Percentiles rank a stretch among this genome's conserved stretches.
phyloP scores from a whole-genome alignment of 352 stramenopile species.

The Pythium chondricola region DNA sequence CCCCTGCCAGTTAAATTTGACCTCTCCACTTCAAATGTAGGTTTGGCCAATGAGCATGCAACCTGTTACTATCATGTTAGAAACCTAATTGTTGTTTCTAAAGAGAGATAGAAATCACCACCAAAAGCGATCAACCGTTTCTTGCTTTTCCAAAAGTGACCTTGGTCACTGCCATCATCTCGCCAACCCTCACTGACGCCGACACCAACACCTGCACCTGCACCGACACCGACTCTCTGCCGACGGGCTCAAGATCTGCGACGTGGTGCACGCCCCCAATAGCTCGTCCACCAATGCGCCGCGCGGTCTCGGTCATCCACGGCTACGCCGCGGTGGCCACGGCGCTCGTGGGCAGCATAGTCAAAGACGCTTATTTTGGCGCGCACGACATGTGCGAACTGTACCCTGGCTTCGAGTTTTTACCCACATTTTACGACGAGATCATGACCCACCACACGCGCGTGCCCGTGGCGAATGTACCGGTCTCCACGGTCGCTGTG shows the following conservation, averaged over 20 bases:
- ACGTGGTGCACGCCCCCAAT: no score
- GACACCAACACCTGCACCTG: neutral
- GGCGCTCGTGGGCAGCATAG: conserved; percentile 34
- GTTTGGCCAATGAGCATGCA: no score
- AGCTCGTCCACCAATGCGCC: no score
- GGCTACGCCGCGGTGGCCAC: conserved; percentile 37
- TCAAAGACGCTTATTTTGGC: conserved; percentile 40
- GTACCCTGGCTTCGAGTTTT: conserved; percentile 61
- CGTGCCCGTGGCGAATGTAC: conserved; percentile 34
- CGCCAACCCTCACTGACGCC: neutral
- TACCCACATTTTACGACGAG: conserved; percentile 51
- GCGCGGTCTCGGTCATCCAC: conserved; percentile 28
- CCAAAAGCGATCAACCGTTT: no score
- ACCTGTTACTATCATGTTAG: no score
- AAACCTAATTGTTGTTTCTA: no score
- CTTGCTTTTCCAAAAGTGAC: no score
- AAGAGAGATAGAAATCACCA: no score
- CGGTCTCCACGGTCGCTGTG: conserved; percentile 41
- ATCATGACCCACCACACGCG: conserved; percentile 45
- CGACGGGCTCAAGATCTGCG: no score
- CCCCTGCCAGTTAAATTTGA: no score
- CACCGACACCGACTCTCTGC: neutral
- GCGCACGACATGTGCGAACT: conserved; percentile 40
- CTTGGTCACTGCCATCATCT: neutral
- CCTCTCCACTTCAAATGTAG: no score